These are phyloP conservation scores for Pyrenula aspistea DNA, from an alignment of 495 filamentous ascomycete species.

Conservation along the genomic window DNA sequence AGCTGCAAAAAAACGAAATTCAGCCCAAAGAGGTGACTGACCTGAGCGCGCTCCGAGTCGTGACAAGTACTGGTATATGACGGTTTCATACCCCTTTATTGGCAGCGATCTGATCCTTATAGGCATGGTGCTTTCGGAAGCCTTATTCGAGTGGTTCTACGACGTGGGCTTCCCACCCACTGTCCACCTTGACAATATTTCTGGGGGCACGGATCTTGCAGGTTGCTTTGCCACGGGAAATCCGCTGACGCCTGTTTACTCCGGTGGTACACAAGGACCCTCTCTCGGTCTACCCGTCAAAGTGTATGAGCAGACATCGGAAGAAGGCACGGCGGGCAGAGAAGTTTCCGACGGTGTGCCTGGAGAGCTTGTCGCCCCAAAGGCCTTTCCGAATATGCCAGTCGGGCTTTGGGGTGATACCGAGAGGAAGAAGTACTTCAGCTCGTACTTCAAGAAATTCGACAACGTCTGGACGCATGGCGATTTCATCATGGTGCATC, in stretches of 20 bases:
- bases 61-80: constrained; percentile 60
- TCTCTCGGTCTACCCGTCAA: constrained; percentile 52
- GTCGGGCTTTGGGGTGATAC: constrained; percentile 58
- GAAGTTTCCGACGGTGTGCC: constrained; percentile 47
- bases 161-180: constrained; percentile 56
- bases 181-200: constrained; percentile 59
- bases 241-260: constrained; percentile 56
- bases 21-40: constrained; percentile 48
- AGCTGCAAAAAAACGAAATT: constrained; percentile 47
- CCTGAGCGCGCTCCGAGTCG: constrained; percentile 41
- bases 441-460: constrained; percentile 63
- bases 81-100: no score
- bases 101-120: no score
- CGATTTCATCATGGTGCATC: constrained; percentile 63
- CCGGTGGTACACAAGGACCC: constrained; percentile 56
- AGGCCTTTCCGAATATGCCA: constrained; percentile 63
- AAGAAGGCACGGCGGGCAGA: constrained; percentile 38
- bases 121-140: constrained; percentile 68
- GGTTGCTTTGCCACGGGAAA: constrained; percentile 60
- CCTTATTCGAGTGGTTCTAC: constrained; percentile 74
- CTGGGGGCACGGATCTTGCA: constrained; percentile 68
- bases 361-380: constrained; percentile 60
- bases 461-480: constrained; percentile 70
- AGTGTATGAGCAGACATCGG: constrained; percentile 49
- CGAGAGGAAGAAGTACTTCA: constrained; percentile 44